Percentiles rank a stretch among this genome's conserved stretches.
Conservation (phyloP, 148 eudicot species). For the Nyssa sinensis region DNA sequence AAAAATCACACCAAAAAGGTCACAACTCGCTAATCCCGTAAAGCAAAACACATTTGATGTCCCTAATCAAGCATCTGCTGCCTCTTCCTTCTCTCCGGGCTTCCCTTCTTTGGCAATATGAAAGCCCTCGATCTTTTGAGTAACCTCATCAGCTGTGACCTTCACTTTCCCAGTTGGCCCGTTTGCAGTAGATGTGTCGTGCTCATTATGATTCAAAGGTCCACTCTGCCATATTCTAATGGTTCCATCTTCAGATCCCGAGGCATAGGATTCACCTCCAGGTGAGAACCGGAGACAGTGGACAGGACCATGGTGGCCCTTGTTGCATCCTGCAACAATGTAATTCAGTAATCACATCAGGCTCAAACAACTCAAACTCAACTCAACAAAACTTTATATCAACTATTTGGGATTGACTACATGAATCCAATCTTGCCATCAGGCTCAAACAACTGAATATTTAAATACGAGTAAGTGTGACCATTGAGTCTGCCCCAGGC, state of each 20-base stretch:
- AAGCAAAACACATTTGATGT: not conserved
- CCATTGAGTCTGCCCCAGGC: not conserved
- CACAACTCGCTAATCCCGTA: not conserved
- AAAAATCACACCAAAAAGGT: not conserved
- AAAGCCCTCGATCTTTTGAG: slow-evolving; percentile 53
- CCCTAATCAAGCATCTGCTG: slow-evolving; percentile 18
- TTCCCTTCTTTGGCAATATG: slow-evolving; percentile 47
- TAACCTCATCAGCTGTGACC: slow-evolving; percentile 41
- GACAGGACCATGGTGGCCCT: slow-evolving; percentile 99
- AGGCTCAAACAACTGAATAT: not conserved
- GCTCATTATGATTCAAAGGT: slow-evolving; percentile 45
- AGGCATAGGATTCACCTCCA: slow-evolving; percentile 94
- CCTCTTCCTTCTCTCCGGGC: slow-evolving; percentile 40
- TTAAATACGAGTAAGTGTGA: not conserved
- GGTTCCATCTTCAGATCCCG: slow-evolving; percentile 94
- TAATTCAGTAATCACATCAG: not conserved
- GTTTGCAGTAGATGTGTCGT: slow-evolving; percentile 22
- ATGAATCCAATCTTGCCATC: too few species aligned
- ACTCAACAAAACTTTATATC: too few species aligned
- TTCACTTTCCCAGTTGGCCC: slow-evolving; percentile 43
- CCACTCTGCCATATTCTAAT: slow-evolving; percentile 88
- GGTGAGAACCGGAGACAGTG: slow-evolving; percentile 95
- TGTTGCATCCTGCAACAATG: slow-evolving; percentile 73
- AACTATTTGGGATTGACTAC: too few species aligned
- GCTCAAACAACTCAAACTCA: not conserved